Evolutionary conservation across 768 basidiomycete genomes (phyloP).

Genomic region (Fomitopsis serialis): DNA sequence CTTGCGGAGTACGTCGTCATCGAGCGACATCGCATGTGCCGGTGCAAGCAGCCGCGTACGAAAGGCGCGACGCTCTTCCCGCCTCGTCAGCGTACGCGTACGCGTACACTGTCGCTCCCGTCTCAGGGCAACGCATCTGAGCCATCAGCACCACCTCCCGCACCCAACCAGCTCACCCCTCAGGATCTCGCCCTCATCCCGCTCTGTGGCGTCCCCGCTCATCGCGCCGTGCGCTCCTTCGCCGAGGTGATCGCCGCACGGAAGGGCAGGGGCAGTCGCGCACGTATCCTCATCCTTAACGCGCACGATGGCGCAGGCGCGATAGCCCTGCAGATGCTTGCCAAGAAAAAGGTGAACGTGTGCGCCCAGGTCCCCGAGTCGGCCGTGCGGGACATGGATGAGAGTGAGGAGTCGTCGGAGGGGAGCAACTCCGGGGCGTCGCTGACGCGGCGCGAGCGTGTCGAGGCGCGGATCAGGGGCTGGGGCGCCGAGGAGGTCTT

Average conservation of each 20-base stretch:
- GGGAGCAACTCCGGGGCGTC: neutral
- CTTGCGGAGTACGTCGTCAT: conserved; percentile 85
- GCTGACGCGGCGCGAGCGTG: conserved; percentile 23
- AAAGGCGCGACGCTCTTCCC: conserved; percentile 26
- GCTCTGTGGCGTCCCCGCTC: conserved; percentile 72
- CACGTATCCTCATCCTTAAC: conserved; percentile 58
- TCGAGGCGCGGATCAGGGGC: conserved; percentile 41
- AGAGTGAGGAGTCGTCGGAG: conserved; percentile 6
- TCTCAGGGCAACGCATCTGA: conserved; percentile 6
- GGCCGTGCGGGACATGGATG: conserved; percentile 24
- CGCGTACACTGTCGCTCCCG: conserved; percentile 21
- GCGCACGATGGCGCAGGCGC: conserved; percentile 75
- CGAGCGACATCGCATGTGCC: conserved; percentile 72
- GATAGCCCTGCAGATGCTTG: conserved; percentile 74
- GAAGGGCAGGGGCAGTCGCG: conserved; percentile 9
- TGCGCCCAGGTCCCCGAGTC: conserved; percentile 59
- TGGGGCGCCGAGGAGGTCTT: conserved; percentile 81
- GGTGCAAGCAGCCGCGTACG: conserved; percentile 49
- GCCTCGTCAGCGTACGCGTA: conserved; percentile 17
- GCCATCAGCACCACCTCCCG: conserved; percentile 13
- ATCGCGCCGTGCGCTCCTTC: conserved; percentile 74
- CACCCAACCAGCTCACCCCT: conserved; percentile 35
- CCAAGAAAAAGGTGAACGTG: conserved; percentile 62
- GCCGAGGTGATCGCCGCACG: conserved; percentile 38
- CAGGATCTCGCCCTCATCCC: conserved; percentile 81